Percentiles rank a stretch among this genome's conserved stretches.
These are phyloP conservation scores for Quercus lobata DNA, from an alignment of 331 rosid species.

Conservation along the genomic window DNA sequence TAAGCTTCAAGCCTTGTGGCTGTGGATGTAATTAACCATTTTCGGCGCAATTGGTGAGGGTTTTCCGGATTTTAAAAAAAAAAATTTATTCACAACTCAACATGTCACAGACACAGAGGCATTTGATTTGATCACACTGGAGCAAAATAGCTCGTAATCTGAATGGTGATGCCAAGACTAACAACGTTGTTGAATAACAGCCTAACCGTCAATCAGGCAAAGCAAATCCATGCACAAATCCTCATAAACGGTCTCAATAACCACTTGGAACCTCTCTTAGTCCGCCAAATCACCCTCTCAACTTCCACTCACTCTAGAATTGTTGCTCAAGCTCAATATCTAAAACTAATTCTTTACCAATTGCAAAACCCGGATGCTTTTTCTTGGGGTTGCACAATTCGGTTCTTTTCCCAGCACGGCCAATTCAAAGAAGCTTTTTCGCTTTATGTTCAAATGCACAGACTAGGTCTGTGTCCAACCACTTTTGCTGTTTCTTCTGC, in stretches of 20 bases:
- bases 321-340: slow-evolving; percentile 39
- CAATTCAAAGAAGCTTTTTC: slow-evolving; percentile 57
- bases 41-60: too few relatives aligned
- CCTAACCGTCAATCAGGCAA: slow-evolving; percentile 18
- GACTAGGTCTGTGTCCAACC: slow-evolving; percentile 49
- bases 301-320: slow-evolving; percentile 13
- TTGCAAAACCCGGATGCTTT: slow-evolving; percentile 54
- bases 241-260: slow-evolving; percentile 12
- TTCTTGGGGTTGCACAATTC: slow-evolving; percentile 68
- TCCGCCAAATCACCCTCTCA: slow-evolving; percentile 23
- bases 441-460: slow-evolving; percentile 56
- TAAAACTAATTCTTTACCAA: slow-evolving; percentile 39
- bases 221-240: slow-evolving; percentile 29
- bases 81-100: not conserved
- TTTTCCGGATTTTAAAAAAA: too few relatives aligned
- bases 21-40: too few relatives aligned
- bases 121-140: not conserved
- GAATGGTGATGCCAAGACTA: slow-evolving; percentile 15
- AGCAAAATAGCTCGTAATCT: not conserved
- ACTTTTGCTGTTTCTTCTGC: slow-evolving; percentile 67
- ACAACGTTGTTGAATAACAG: slow-evolving; percentile 5
- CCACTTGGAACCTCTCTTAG: slow-evolving; percentile 20
- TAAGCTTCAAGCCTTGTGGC: too few relatives aligned
- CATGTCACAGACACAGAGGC: not conserved
- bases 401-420: slow-evolving; percentile 63